Base-by-base conservation (phyloP, 768 basidiomycete species). In the Coprinopsis sp. region DNA sequence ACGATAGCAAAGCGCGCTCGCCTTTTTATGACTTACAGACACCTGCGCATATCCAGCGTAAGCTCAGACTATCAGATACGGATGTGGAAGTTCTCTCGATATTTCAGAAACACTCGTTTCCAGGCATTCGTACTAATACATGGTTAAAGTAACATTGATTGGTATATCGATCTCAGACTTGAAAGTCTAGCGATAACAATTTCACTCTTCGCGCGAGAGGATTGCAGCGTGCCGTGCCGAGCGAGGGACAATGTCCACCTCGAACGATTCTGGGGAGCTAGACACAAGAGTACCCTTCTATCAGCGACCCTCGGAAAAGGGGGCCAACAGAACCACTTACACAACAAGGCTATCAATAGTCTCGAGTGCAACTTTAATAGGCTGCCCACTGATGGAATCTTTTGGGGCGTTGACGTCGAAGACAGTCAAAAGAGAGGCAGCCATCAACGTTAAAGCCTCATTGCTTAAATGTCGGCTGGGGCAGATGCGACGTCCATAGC, bases 381-480 rank as follows among this genome's bases (percentile, higher is more conserved):
- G 24, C 18, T 34, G 28, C 14, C 49, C 52, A 11, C n/a, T 31
- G 6, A 39, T 42, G 22, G n/a, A n/a, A n/a, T 54, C 52, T 25
- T 46, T 49, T 4, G 29, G 37, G 6, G 45, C 40, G 10, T 16
- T 29, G 30, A 54, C 34, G 33, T 50, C 31, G 40, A 44, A 54
- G 8, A 47, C 39, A n/a, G 60, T 47, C 3, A 65, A 29, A 6
- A 60, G 49, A 3, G 50, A 49, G 2, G 55, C 54, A 1, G 57
- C 38, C 4, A 51, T 47, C 18, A 53, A 49, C 57, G 65, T 68
- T 21, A 73, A 13, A 13, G 67, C 70, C 1, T 66, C 61, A 16
- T 74, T 69, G 4, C 69, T 74, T 30, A 79, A 54, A 37, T 69
- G 45, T 21, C 64, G 58, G 5, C 75, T 78, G n/a, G 73, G 68